Percentiles rank a stretch among this genome's conserved stretches.
phyloP scores from a whole-genome alignment of 331 rosid genomes.

The Malus hybrid region DNA sequence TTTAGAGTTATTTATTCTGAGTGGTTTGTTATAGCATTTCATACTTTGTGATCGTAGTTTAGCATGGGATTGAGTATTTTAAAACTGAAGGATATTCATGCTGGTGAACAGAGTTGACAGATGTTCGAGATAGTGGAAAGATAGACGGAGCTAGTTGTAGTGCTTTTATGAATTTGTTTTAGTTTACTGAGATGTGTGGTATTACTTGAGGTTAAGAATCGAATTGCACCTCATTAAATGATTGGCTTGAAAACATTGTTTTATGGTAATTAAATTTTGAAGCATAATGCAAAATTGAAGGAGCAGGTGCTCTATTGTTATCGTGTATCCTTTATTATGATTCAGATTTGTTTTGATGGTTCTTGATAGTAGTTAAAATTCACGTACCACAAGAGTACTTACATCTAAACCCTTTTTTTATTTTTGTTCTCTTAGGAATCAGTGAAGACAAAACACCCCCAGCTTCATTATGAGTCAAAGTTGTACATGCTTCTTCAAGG shows the following conservation, averaged over 20 bases:
- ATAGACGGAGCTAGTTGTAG: not conserved
- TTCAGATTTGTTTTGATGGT: not conserved
- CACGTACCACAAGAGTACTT: not conserved
- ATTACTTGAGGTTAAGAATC: not conserved
- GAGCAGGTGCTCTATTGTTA: not conserved
- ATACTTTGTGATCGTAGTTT: not conserved
- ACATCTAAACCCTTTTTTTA: not conserved
- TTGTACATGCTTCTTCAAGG: slow-evolving; percentile 98
- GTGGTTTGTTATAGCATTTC: not conserved
- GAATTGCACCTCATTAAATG: not conserved
- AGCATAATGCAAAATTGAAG: not conserved
- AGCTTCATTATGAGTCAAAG: slow-evolving; percentile 96
- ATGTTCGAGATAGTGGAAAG: not conserved
- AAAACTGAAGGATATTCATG: not conserved
- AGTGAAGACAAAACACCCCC: slow-evolving; percentile 95
- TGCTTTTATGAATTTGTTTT: not conserved
- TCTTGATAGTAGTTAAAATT: not conserved
- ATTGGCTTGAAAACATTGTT: not conserved
- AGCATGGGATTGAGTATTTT: not conserved
- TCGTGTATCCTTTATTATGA: not conserved
- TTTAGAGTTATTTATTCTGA: not conserved
- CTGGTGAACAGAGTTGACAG: not conserved
- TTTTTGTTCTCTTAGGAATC: slow-evolving; percentile 60
- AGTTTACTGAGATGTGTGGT: not conserved
- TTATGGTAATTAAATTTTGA: too few species aligned